Base-by-base conservation (phyloP, 2,329 filamentous ascomycete species). In the Aspergillus spinulosporus region DNA sequence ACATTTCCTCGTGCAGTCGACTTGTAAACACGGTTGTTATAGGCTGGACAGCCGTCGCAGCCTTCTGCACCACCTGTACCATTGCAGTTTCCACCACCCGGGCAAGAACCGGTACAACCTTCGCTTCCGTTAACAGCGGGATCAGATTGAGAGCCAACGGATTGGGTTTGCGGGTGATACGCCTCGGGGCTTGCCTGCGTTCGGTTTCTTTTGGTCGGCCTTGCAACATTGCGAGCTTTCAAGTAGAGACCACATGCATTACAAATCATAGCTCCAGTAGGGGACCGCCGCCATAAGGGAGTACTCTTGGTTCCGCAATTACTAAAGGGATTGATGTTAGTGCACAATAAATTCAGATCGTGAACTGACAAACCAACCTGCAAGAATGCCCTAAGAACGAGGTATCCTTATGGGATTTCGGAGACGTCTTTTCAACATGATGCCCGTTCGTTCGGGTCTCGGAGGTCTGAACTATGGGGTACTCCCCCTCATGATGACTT, bases 21-120 rank as follows among this genome's bases (percentile, higher is more conserved):
- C 89, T 97, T 97, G 34, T 93, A 89, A 39, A 97, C 87, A 52
- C 94, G 86, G 70, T 99, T 99, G 80, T 99, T 99, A 80, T 90
- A 99, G 2, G 94, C 94, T 36, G 94, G 94, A 69, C 94, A 99
- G 9, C 94, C 94, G 71, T 90, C 92, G 72, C 94, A 99, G 14
- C 92, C 93, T 70, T 96, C 90, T 32, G 94, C 92, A 52, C 94
- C 94, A 44, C 94, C 94, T 21, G 94, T 97, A 48, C 94, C 94
- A 72, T 99, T 97, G 73, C 94, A 99, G 57, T 88, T 88, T 39
- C 94, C 94, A 60, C 93, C 93, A 37, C 94, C 94, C 11, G 94
- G 94, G 72, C 94, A 99, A 9, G 92, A 21, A 21, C 21, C 21
- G 21, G 21, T 39, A 72, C 74, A 65, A 50, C 65, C 63, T 45